phyloP scores from a whole-genome alignment of 2,329 filamentous ascomycete genomes.

The Fusarium sp. region DNA sequence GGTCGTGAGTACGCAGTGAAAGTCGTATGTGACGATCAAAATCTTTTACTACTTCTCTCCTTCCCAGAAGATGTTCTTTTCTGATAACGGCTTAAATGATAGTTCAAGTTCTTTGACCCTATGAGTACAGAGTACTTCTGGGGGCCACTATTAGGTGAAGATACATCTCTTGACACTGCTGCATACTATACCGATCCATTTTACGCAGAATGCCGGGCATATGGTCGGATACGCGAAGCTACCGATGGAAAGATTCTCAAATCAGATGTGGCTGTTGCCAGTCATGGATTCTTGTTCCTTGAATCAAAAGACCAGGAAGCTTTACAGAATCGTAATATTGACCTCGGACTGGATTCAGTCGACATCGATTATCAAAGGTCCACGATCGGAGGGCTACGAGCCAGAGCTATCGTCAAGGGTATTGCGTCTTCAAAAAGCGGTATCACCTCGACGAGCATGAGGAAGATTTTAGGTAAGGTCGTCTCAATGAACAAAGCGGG shows the following conservation, averaged over 20 bases:
- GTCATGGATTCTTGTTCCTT: slow-evolving; percentile 9
- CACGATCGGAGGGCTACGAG: slow-evolving; percentile 15
- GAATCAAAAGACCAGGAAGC: slow-evolving; percentile 5
- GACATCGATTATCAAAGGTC: slow-evolving; percentile 14
- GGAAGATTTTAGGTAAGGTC: neutral
- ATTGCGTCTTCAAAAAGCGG: slow-evolving; percentile 15
- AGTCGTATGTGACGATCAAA: slow-evolving; percentile 2
- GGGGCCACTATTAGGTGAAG: slow-evolving; percentile 21
- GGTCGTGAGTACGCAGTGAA: slow-evolving; percentile 33
- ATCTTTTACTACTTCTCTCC: neutral
- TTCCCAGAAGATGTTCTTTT: too few relatives aligned
- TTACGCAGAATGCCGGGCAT: slow-evolving; percentile 36
- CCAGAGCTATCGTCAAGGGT: slow-evolving; percentile 30
- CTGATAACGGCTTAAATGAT: neutral
- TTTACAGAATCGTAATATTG: neutral
- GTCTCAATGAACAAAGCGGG: slow-evolving; percentile 3
- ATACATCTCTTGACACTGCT: slow-evolving; percentile 12
- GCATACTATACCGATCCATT: slow-evolving; percentile 39
- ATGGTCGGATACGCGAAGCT: slow-evolving; percentile 23
- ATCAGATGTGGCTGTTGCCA: neutral
- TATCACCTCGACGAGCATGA: neutral
- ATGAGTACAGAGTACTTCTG: slow-evolving; percentile 25
- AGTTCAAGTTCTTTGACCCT: slow-evolving; percentile 37
- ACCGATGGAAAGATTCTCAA: neutral
- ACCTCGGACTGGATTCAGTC: slow-evolving; percentile 13